Conservation (phyloP, 441 rosid species). For the Pelargonium exstipulatum region DNA sequence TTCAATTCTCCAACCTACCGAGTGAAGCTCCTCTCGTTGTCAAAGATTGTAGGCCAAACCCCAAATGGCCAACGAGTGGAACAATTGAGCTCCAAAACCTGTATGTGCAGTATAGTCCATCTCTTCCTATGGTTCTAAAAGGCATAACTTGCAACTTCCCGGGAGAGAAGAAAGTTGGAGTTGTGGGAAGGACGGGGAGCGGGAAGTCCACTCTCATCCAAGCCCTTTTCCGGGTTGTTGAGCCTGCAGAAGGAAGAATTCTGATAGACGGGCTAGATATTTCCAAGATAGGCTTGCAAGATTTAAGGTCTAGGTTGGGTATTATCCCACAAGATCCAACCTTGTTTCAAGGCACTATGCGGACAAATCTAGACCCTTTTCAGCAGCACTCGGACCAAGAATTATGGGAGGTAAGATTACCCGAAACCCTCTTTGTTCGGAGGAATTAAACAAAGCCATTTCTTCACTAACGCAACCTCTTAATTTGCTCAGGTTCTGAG, state of each 20-base stretch:
- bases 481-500: slow-evolving; percentile 36
- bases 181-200: slow-evolving; percentile 70
- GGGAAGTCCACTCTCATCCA: slow-evolving; percentile 73
- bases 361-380: slow-evolving; percentile 61
- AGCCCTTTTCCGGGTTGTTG: slow-evolving; percentile 60
- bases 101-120: slow-evolving; percentile 44
- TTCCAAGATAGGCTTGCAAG: slow-evolving; percentile 51
- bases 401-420: slow-evolving; percentile 69
- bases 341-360: slow-evolving; percentile 55
- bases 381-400: slow-evolving; percentile 47
- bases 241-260: slow-evolving; percentile 48
- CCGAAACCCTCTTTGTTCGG: no score
- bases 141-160: slow-evolving; percentile 56
- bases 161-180: slow-evolving; percentile 52
- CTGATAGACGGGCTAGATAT: slow-evolving; percentile 56
- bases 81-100: slow-evolving; percentile 41
- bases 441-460: not conserved
- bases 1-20: slow-evolving; percentile 43
- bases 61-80: slow-evolving; percentile 61
- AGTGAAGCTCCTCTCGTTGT: slow-evolving; percentile 53
- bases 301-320: slow-evolving; percentile 50
- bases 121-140: slow-evolving; percentile 54
- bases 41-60: slow-evolving; percentile 30
- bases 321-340: slow-evolving; percentile 72
- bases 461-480: not conserved